Base-by-base conservation (phyloP, 805 yeast genomes). In the Pichia insulana region DNA sequence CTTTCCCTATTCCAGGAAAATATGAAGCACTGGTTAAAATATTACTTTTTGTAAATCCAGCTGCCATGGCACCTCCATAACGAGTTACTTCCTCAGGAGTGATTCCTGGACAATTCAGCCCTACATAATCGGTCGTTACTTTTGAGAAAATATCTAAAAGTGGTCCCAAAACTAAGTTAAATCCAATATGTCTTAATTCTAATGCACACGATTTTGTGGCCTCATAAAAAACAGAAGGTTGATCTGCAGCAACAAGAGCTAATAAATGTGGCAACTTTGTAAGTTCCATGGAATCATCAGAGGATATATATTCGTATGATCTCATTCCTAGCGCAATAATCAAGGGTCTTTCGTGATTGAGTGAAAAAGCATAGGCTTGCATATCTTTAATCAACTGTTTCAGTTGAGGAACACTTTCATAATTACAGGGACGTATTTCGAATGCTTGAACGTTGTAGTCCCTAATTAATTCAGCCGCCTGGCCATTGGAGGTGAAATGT, bases 1-100 rank as follows among this genome's bases (percentile, higher is more conserved):
- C 79, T 42, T 71, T 70, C 4, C 83, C 83, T 39, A 74, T 75
- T 2, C 83, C 83, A 0, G 83, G 83, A 50, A 78, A 78, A 57
- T 78, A 81, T 48, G 77, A 76, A 0, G 80, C 83, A 43, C 75
- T 70, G 1, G 75, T 65, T 32, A 71, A 55, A 8, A 78, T 52
- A 1, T 80, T 80, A 11, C 78, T 79, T 34, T 65, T 73, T 39
- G 64, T 63, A 35, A 74, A 62, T 1, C 83, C 83, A 44, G 61
- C 61, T 5, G 78, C 71, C 47, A 71, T 70, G 2, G 76, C 76
- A 27, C 60, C 53, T 2, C 80, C 80, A 50, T 67, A 76, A 50
- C 66, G 69, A 17, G 68, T 64, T 12, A 77, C 83, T 35, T 72
- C 79, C 35, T 75, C 78, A 5, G 73, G 65, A 9, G 76, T 71